Evolutionary conservation across 2,329 filamentous ascomycete species (phyloP).

Genomic region (Leptographium flavum): DNA sequence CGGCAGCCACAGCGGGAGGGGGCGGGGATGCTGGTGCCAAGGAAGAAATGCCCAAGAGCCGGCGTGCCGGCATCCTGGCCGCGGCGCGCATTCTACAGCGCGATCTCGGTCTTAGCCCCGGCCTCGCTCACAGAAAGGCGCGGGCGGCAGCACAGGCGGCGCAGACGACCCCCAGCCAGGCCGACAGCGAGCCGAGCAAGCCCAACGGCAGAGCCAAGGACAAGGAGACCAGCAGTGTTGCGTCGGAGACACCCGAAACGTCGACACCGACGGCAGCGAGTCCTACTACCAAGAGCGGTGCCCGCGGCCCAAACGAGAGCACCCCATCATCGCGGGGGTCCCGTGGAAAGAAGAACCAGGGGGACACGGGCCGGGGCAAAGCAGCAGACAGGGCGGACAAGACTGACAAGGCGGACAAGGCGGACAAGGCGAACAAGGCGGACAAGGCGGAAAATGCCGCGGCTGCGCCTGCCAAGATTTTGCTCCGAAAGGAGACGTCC

Average conservation of each 20-base stretch:
- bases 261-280: not conserved
- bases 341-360: slow-evolving; percentile 11
- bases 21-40: slow-evolving; percentile 26
- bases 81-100: slow-evolving; percentile 52
- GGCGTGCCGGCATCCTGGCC: slow-evolving; percentile 45
- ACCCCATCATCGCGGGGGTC: not conserved
- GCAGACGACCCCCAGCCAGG: slow-evolving; percentile 23
- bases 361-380: slow-evolving; percentile 12
- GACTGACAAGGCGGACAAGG: no score
- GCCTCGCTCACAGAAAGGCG: slow-evolving; percentile 46
- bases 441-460: slow-evolving; percentile 14
- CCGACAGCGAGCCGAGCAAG: not conserved
- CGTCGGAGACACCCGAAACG: not conserved
- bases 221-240: not conserved
- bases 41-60: slow-evolving; percentile 34
- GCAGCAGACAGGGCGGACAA: no score
- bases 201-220: not conserved
- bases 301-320: not conserved
- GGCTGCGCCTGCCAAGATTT: slow-evolving; percentile 15
- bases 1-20: slow-evolving; percentile 38
- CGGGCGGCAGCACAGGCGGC: slow-evolving; percentile 32
- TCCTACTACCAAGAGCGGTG: not conserved
- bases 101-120: slow-evolving; percentile 49
- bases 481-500: slow-evolving; percentile 23
- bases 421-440: slow-evolving; percentile 14